These are phyloP conservation scores for Microsporum audouinii DNA, from an alignment of 2,329 filamentous ascomycete species.

Conservation along the genomic window DNA sequence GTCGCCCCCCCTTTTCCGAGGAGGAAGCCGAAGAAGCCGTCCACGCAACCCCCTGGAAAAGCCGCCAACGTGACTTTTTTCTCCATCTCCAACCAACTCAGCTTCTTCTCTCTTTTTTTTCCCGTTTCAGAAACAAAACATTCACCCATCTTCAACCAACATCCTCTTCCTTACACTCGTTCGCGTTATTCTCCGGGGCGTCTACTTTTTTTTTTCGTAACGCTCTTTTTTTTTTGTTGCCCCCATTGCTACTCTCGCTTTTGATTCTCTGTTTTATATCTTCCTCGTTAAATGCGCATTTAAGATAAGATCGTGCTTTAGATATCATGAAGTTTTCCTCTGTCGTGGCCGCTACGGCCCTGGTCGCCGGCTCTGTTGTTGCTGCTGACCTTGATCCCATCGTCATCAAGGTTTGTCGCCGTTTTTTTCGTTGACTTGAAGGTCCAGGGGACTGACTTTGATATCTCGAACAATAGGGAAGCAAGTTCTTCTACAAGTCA, in stretches of 20 bases:
- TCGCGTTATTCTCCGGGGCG: neutral
- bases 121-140: neutral
- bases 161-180: neutral
- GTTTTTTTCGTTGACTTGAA: neutral
- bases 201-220: neutral
- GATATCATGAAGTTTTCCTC: conserved; percentile 46
- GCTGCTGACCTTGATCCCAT: conserved; percentile 47
- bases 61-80: no score
- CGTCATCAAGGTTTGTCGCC: conserved; percentile 50
- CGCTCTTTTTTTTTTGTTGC: conserved; percentile 4
- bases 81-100: neutral
- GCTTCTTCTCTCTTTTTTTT: neutral
- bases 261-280: conserved; percentile 9
- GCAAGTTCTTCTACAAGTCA: conserved; percentile 83
- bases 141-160: neutral
- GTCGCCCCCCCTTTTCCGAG: neutral
- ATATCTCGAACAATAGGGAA: conserved; percentile 42
- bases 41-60: neutral
- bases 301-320: neutral
- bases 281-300: neutral
- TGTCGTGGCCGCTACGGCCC: conserved; percentile 40
- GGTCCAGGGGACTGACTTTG: neutral
- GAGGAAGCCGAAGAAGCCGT: neutral
- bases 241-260: conserved; percentile 3
- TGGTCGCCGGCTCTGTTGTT: conserved; percentile 36